phyloP scores from a whole-genome alignment of 2,329 filamentous ascomycete species.

The Mycosphaerella arachidis region DNA sequence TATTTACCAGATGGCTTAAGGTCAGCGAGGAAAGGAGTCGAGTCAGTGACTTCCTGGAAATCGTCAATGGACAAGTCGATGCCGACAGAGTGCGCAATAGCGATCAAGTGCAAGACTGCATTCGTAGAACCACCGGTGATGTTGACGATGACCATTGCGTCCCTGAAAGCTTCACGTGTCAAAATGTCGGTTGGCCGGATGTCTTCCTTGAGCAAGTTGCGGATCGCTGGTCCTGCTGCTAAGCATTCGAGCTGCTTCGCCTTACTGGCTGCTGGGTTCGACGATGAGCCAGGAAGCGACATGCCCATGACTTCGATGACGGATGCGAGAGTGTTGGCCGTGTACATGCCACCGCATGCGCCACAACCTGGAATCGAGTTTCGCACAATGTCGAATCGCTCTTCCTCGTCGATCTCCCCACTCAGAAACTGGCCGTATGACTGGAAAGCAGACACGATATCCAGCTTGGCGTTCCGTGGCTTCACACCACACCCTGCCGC shows the following conservation, averaged over 20 bases:
- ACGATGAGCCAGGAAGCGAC: constrained; percentile 48
- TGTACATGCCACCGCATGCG: constrained; percentile 76
- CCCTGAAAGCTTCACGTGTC: constrained; percentile 46
- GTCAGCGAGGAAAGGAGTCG: constrained; percentile 48
- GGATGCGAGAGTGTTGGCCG: constrained; percentile 51
- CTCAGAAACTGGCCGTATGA: constrained; percentile 92
- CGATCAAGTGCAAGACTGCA: constrained; percentile 49
- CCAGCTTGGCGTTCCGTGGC: constrained; percentile 64
- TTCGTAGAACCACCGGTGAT: constrained; percentile 50
- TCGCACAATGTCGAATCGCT: constrained; percentile 90
- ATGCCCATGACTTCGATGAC: constrained; percentile 50
- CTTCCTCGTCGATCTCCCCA: constrained; percentile 83
- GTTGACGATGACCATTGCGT: constrained; percentile 50
- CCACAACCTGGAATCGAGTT: constrained; percentile 82
- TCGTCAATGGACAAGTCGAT: constrained; percentile 50
- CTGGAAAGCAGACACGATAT: constrained; percentile 97
- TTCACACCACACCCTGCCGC: constrained; percentile 78
- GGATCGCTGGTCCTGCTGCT: constrained; percentile 48
- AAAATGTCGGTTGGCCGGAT: constrained; percentile 48
- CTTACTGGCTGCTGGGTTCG: constrained; percentile 48
- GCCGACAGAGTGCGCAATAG: constrained; percentile 48
- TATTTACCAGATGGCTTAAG: constrained; percentile 52
- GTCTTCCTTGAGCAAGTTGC: constrained; percentile 48
- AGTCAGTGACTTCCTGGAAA: constrained; percentile 49
- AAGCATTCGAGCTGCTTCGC: constrained; percentile 49